phyloP scores from a whole-genome alignment of 371 early-diverging fungal species.

The Apophysomyces ossiformis region DNA sequence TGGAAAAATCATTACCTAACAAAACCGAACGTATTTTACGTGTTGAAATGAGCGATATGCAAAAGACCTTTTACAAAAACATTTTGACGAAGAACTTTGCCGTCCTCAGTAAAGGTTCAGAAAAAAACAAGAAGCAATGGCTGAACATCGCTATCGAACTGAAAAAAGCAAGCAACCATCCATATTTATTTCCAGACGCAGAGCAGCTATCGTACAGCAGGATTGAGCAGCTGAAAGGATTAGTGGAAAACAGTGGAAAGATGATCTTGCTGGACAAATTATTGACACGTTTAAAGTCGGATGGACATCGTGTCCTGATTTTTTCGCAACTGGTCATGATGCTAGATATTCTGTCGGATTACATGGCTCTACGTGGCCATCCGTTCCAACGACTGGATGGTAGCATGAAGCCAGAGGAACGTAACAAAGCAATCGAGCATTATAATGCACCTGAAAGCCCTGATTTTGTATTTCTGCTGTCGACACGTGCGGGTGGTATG shows the following conservation, averaged over 20 bases:
- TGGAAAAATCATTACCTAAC: constrained; percentile 94
- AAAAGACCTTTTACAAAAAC: constrained; percentile 91
- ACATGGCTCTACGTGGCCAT: constrained; percentile 82
- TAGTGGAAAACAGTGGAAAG: constrained; percentile 92
- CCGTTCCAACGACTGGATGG: constrained; percentile 98
- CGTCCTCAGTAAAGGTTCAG: constrained; percentile 82
- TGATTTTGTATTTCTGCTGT: constrained; percentile 98
- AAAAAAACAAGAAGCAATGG: constrained; percentile 85
- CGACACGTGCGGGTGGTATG: constrained; percentile 98
- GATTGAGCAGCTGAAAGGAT: constrained; percentile 77
- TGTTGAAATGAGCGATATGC: constrained; percentile 90
- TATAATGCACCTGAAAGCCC: constrained; percentile 96
- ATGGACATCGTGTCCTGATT: constrained; percentile 93
- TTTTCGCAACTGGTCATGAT: constrained; percentile 96
- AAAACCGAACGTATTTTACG: constrained; percentile 95
- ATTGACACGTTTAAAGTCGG: constrained; percentile 80
- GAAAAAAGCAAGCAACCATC: constrained; percentile 99
- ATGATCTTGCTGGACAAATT: constrained; percentile 95
- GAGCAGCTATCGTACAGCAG: constrained; percentile 70
- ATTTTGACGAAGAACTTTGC: constrained; percentile 93
- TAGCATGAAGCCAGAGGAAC: constrained; percentile 86
- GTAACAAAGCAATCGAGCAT: constrained; percentile 97
- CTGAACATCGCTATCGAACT: constrained; percentile 97
- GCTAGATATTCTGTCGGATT: constrained; percentile 95
- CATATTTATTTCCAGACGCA: constrained; percentile 94